Base-by-base conservation (phyloP, 257 asterid genomes). In the Scutellaria minor region DNA sequence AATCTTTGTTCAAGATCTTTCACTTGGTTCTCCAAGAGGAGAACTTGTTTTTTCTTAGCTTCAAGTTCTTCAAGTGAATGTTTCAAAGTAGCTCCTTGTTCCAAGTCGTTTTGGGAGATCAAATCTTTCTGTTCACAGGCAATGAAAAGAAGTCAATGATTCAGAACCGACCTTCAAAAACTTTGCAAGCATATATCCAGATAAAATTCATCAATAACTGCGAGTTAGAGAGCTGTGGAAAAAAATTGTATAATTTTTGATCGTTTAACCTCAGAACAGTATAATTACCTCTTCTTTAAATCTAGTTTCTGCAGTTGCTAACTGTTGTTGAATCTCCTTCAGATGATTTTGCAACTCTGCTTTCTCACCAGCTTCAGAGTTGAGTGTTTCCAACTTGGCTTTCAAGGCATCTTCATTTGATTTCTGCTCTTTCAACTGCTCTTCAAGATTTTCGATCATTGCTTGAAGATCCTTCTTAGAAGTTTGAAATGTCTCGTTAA, bases 381-480 rank as follows among this genome's bases (percentile, higher is more conserved):
- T 69, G 71, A 87, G 83, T 80, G 42, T 68, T 74, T 89, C 96
- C 68, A 85, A 18, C 74, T 87, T 85, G 58, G 83, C 80, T 79
- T 85, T 89, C 85, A 89, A 74, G 53, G 83, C 81, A 72, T 78
- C 86, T 78, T 82, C 93, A 20, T 68, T 80, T 4, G 87, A 81
- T 68, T 80, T 87, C 15, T 83, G 89, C 70, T 82, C 92, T 78
- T 88, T 87, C 87, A 94, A 56, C 78, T 89, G 90, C 77, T 84
- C 95, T 79, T 94, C 96, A 45, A 89, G 97, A 44, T 78, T 72
- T 40, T 71, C 57, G 62, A 91, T 86, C 68, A 82, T 84, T 46
- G 78, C 73, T 70, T 88, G 87, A 63, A 91, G 97, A 64, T 94
- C 97, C 82, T 82, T 85, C 86, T 81, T 88, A 41, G 97, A 79